These are phyloP conservation scores for Tetracentron sinense DNA, from an alignment of 164 flowering plant genomes.

Conservation along the genomic window DNA sequence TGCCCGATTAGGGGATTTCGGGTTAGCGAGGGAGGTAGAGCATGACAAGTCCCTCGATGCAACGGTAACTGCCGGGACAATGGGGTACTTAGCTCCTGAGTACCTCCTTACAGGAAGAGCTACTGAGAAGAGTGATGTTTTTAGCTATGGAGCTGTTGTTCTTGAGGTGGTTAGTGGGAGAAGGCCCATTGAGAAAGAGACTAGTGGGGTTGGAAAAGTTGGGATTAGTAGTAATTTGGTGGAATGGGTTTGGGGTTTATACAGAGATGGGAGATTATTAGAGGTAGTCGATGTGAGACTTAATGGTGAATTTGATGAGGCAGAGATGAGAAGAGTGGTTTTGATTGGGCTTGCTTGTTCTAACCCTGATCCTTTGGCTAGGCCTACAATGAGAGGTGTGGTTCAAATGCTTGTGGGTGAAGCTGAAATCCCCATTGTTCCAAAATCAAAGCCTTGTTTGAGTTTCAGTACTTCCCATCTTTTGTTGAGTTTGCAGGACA, in stretches of 20 bases:
- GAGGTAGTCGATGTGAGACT: slow-evolving; percentile 59
- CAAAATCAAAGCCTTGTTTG: slow-evolving; percentile 55
- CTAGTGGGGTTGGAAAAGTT: slow-evolving; percentile 18
- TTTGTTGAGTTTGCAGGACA: slow-evolving; percentile 68
- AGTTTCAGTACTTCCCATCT: slow-evolving; percentile 67
- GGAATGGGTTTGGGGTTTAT: slow-evolving; percentile 88
- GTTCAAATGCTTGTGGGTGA: slow-evolving; percentile 81
- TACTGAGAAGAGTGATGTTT: slow-evolving; percentile 83
- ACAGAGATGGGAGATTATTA: slow-evolving; percentile 53
- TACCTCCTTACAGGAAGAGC: slow-evolving; percentile 77
- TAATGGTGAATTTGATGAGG: slow-evolving; percentile 49
- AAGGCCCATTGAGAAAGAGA: slow-evolving; percentile 70
- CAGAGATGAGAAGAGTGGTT: slow-evolving; percentile 62
- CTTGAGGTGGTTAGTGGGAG: slow-evolving; percentile 83
- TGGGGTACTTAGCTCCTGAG: slow-evolving; percentile 95
- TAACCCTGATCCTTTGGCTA: slow-evolving; percentile 64
- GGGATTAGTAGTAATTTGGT: slow-evolving; percentile 53
- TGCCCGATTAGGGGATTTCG: slow-evolving; percentile 81
- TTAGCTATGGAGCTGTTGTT: slow-evolving; percentile 86
- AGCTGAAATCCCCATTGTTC: slow-evolving; percentile 66
- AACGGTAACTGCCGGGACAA: slow-evolving; percentile 84
- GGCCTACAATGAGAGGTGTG: slow-evolving; percentile 84
- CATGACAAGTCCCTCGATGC: slow-evolving; percentile 84
- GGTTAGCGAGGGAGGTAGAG: slow-evolving; percentile 68
- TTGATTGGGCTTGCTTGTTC: slow-evolving; percentile 76